phyloP scores from a whole-genome alignment of 192 early-diverging fungal species.

The Coemansia sp. region DNA sequence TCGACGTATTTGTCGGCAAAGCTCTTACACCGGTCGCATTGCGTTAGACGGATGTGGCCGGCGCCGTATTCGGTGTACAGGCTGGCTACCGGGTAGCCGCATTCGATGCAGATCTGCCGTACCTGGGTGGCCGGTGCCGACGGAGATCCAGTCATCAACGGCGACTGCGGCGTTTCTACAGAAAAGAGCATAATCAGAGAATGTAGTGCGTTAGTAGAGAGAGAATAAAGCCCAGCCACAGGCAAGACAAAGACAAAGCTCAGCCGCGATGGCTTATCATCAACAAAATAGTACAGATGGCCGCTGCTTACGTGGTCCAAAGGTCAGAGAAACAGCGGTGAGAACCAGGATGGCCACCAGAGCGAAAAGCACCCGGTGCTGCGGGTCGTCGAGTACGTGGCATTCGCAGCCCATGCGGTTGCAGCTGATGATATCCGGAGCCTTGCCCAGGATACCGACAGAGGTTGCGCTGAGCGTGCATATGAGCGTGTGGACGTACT shows the following conservation, averaged over 20 bases:
- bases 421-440: constrained; percentile 33
- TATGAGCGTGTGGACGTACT: constrained; percentile 50
- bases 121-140: constrained; percentile 8
- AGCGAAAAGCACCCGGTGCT: constrained; percentile 29
- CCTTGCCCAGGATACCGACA: constrained; percentile 18
- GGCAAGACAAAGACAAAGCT: too few relatives aligned
- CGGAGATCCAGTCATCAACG: constrained; percentile 40
- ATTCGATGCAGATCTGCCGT: constrained; percentile 71
- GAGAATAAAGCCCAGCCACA: too few relatives aligned
- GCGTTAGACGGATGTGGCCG: constrained; percentile 80
- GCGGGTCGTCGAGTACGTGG: constrained; percentile 49
- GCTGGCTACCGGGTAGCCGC: constrained; percentile 65
- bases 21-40: constrained; percentile 73
- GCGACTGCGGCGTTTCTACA: constrained; percentile 47
- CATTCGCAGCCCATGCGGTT: constrained; percentile 58
- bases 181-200: too few relatives aligned
- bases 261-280: too few relatives aligned
- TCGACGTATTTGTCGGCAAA: constrained; percentile 94
- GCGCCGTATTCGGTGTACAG: constrained; percentile 83
- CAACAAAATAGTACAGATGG: neutral
- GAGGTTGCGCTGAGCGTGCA: constrained; percentile 55
- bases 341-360: constrained; percentile 36
- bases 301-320: constrained; percentile 42
- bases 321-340: constrained; percentile 39
- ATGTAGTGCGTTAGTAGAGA: too few relatives aligned